These are phyloP conservation scores for Neurospora africana DNA, from an alignment of 495 filamentous ascomycete genomes.

Conservation along the genomic window DNA sequence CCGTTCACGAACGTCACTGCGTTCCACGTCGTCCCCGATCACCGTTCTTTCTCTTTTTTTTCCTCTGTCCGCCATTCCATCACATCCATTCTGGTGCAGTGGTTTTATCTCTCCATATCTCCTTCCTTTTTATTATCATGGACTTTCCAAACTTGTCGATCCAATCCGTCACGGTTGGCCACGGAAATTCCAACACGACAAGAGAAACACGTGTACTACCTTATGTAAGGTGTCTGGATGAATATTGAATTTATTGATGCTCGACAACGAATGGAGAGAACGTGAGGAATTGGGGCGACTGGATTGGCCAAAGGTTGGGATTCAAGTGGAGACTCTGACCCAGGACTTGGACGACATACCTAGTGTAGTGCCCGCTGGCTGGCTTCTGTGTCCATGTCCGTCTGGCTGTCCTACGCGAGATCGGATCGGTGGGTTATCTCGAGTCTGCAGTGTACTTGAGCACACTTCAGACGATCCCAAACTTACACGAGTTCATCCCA, in stretches of 20 bases:
- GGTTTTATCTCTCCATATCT: not conserved
- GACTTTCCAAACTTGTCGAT: not conserved
- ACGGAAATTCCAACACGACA: not conserved
- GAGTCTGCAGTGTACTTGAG: not conserved
- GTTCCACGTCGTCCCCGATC: not conserved
- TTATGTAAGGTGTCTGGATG: not conserved
- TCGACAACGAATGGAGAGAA: not conserved
- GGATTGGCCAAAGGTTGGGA: not conserved
- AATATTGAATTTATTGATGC: not conserved
- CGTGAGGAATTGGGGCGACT: not conserved
- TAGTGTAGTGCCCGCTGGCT: not conserved
- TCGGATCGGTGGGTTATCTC: not conserved
- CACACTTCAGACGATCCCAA: not conserved
- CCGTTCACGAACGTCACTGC: not conserved
- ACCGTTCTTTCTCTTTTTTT: not conserved
- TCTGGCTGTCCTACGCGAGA: not conserved
- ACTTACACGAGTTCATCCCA: not conserved
- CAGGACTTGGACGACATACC: not conserved
- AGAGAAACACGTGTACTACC: not conserved
- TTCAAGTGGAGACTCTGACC: not conserved
- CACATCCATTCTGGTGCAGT: not conserved
- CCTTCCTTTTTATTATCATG: not conserved
- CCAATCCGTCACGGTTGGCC: not conserved
- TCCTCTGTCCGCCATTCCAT: not conserved
- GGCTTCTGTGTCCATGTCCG: not conserved